Percentiles rank a stretch among this genome's conserved stretches.
Conservation (phyloP, 2,329 filamentous ascomycete genomes). For the Lasiodiplodia theobromae region DNA sequence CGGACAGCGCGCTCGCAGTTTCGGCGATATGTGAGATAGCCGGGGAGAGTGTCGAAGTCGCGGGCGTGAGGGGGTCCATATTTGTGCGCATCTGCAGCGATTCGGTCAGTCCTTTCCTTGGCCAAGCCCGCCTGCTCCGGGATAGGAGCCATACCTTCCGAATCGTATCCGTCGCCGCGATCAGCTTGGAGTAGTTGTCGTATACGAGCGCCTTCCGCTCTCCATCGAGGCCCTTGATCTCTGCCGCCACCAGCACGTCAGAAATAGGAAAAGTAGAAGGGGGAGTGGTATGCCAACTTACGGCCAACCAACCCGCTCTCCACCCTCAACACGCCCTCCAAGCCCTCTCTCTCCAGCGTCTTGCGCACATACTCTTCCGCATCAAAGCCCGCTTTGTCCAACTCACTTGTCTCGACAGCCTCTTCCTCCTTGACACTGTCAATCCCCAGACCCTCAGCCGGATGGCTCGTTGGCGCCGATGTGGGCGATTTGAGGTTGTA, state of each 20-base stretch:
- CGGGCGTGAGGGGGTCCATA: constrained; percentile 80
- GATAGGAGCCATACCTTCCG: constrained; percentile 63
- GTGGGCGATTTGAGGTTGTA: constrained; percentile 76
- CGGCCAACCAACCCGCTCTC: constrained; percentile 72
- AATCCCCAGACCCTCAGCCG: constrained; percentile 45
- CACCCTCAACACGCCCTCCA: constrained; percentile 72
- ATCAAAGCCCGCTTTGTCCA: constrained; percentile 78
- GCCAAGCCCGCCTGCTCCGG: not conserved
- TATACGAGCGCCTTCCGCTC: constrained; percentile 98
- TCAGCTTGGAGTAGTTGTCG: constrained; percentile 97
- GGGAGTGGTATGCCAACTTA: constrained; percentile 35
- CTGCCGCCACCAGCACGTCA: constrained; percentile 46
- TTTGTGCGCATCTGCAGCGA: constrained; percentile 71
- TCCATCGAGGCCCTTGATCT: constrained; percentile 89
- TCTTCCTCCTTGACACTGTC: constrained; percentile 60
- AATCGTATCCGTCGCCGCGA: constrained; percentile 96
- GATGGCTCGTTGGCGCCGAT: constrained; percentile 47
- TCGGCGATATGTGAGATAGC: constrained; percentile 78
- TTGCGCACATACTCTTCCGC: constrained; percentile 71
- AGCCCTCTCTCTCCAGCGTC: constrained; percentile 66
- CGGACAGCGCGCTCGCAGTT: constrained; percentile 56
- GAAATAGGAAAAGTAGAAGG: not conserved
- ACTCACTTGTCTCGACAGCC: constrained; percentile 61
- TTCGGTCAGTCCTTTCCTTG: not conserved
- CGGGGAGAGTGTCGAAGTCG: constrained; percentile 74